Conservation (phyloP, 768 basidiomycete genomes). For the Peribolospora baueri region DNA sequence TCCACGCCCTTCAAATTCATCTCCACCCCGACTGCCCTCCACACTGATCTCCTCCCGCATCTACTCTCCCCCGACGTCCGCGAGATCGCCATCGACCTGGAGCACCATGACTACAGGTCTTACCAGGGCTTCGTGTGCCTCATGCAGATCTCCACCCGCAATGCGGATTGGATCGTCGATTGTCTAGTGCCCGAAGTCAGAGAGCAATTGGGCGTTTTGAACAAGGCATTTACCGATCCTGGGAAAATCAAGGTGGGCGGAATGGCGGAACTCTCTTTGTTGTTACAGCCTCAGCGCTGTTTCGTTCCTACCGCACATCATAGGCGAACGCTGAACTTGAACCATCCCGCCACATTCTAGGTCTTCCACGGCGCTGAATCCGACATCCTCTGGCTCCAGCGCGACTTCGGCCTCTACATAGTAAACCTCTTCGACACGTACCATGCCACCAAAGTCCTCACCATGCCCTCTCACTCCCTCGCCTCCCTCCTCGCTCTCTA, state of each 20-base stretch:
- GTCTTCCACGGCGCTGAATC: slow-evolving; percentile 86
- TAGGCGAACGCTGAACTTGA: neutral
- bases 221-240: slow-evolving; percentile 67
- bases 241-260: slow-evolving; percentile 49
- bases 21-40: no score
- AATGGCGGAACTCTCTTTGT: neutral
- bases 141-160: slow-evolving; percentile 52
- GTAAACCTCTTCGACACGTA: slow-evolving; percentile 95
- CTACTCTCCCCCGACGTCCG: slow-evolving; percentile 1
- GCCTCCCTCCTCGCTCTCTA: slow-evolving; percentile 65
- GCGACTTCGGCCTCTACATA: slow-evolving; percentile 77
- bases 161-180: slow-evolving; percentile 71
- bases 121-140: slow-evolving; percentile 73
- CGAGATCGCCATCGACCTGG: slow-evolving; percentile 81
- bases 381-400: slow-evolving; percentile 88
- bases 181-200: slow-evolving; percentile 37
- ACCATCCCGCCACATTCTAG: slow-evolving; percentile 20
- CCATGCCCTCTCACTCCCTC: slow-evolving; percentile 41
- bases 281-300: neutral
- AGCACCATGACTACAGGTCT: slow-evolving; percentile 71
- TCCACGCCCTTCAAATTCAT: no score
- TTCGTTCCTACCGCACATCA: neutral
- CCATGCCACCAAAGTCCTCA: slow-evolving; percentile 68
- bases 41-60: no score
- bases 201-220: slow-evolving; percentile 45